Base-by-base conservation (phyloP, 148 eudicot species). In the Rhododendron griersonianum region DNA sequence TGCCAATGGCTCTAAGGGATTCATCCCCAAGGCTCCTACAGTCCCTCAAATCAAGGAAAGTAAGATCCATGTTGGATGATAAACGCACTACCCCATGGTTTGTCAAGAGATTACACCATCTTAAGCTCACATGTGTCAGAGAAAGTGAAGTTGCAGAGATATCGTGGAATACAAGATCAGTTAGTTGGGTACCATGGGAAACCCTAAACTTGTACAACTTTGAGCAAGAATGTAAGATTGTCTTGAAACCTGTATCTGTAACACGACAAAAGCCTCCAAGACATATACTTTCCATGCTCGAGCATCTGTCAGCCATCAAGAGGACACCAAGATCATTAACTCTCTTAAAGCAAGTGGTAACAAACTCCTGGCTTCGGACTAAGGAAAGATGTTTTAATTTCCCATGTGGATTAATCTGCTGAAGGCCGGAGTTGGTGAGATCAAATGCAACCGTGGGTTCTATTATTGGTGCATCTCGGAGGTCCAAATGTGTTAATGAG, bases 181-280 rank as follows among this genome's bases (percentile, higher is more conserved):
- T 96, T 47, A 96, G 92, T 73, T 93, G 95, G 74, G 93, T 90
- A 50, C 99, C 98, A 41, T 93, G 94, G 3, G 90, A 92, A 76
- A 96, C 93, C 85, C 91, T 93, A 57, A 97, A 91, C 93, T 93
- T 94, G 88, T 88, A 93, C 50, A 97, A 79, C 89, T 87, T 91
- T 7, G 93, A 86, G 90, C 98, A 97, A 0, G 99, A 91, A 91
- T 97, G 81, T 47, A 78, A 44, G 81, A 78, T 78, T 21, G 81
- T 44, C 81, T 44, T 78, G 53, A 78, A 78, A 44, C 81, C 81
- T 19, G 99, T 93, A 83, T 97, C 99, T 3, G 99, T 94, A 39
- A 97, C 98, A 45, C 95, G 98, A 51, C 94, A 95, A 88, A 97
- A 97, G 81, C 99, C 99, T 77, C 98, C 99, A 33, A 97, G 98